Conservation (phyloP, 1,284 basidiomycete species). For the Coniophora puteana region DNA sequence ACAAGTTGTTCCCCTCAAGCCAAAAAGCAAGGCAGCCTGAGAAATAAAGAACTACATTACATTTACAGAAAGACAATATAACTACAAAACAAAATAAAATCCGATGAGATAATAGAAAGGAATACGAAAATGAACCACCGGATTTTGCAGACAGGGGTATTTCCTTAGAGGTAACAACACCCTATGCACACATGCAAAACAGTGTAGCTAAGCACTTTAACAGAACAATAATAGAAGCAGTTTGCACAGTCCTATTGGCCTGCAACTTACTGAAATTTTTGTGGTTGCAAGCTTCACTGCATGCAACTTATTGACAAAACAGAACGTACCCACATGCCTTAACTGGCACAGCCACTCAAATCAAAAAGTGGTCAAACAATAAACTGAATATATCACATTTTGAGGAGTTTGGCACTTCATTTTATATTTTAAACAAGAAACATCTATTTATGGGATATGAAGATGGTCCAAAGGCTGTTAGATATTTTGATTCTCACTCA, state of each 20-base stretch:
- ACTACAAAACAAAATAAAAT: not conserved
- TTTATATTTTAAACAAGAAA: constrained; percentile 5
- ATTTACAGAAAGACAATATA: not conserved
- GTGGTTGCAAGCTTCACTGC: constrained; percentile 5
- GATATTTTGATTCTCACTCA: not conserved
- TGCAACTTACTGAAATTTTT: not conserved
- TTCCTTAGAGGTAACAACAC: not conserved
- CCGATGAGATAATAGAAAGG: constrained; percentile 3
- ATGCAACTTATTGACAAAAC: constrained; percentile 5
- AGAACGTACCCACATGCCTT: not conserved
- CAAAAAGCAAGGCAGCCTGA: not conserved
- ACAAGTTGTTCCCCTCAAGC: not conserved
- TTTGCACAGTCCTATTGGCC: constrained; percentile 1
- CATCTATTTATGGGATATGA: not conserved
- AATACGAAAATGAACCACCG: constrained; percentile 7
- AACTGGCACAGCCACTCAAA: constrained; percentile 1
- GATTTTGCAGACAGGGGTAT: not conserved
- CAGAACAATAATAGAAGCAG: constrained; percentile 5
- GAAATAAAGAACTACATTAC: constrained; percentile 1
- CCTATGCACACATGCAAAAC: constrained; percentile 9
- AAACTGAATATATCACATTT: constrained; percentile 3
- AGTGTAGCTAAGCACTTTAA: constrained; percentile 7
- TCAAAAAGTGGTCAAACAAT: constrained; percentile 5
- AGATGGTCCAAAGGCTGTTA: constrained; percentile 1
- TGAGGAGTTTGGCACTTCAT: constrained; percentile 3